Percentiles rank a stretch among this genome's conserved stretches.
Evolutionary conservation across 1,284 basidiomycete species (phyloP).

Genomic region (Pseudozyma hubeiensis): DNA sequence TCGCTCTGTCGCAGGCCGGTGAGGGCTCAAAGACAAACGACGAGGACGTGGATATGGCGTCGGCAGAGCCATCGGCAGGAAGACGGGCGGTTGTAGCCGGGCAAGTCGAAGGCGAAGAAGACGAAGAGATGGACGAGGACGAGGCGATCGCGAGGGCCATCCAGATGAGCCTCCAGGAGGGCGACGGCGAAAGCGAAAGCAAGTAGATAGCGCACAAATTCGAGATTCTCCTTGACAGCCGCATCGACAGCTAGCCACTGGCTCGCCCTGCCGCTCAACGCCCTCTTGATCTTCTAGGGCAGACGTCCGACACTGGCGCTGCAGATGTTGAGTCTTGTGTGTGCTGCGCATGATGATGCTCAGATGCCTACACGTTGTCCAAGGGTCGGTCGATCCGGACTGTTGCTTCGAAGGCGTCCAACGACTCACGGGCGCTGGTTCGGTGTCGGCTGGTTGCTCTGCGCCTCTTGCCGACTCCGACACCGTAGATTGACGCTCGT

Average conservation of each 20-base stretch:
- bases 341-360: background rate
- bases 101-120: conserved; percentile 57
- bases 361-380: background rate
- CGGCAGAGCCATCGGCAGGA: conserved; percentile 34
- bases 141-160: conserved; percentile 68
- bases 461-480: conserved; percentile 4
- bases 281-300: no score
- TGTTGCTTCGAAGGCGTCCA: background rate
- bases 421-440: background rate
- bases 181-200: conserved; percentile 36
- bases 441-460: background rate
- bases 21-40: conserved; percentile 31
- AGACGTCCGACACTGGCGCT: no score
- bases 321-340: background rate
- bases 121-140: conserved; percentile 68
- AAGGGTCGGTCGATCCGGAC: conserved; percentile 9
- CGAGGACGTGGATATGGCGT: conserved; percentile 60
- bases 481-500: background rate
- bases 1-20: conserved; percentile 55
- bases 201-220: conserved; percentile 12
- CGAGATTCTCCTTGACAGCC: background rate
- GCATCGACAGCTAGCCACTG: background rate
- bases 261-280: background rate
- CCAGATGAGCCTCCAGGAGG: conserved; percentile 65
- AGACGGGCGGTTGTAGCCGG: conserved; percentile 54